Evolutionary conservation across 2,329 filamentous ascomycete species (phyloP).

Genomic region (Stagonosporopsis tanaceti): DNA sequence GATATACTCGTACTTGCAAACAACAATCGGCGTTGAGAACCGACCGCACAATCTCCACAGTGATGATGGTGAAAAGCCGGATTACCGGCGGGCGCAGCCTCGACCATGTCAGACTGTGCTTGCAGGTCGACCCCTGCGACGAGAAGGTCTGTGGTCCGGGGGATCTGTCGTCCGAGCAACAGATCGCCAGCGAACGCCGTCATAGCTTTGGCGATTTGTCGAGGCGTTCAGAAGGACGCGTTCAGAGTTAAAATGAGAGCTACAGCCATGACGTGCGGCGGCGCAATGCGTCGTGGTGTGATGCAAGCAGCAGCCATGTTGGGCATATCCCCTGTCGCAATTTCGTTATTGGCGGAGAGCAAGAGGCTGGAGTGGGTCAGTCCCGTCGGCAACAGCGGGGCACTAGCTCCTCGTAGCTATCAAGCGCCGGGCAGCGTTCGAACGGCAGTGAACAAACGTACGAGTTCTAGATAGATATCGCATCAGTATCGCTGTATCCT

Average conservation of each 20-base stretch:
- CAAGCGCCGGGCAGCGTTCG: not conserved
- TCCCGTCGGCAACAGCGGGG: conserved; percentile 7
- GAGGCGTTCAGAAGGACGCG: not conserved
- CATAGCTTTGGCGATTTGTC: not conserved
- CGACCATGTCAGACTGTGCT: conserved; percentile 3
- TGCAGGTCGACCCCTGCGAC: conserved; percentile 8
- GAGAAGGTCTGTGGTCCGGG: conserved; percentile 14
- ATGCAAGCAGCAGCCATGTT: not conserved
- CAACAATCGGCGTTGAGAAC: no score
- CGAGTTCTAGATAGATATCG: not conserved
- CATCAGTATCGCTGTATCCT: not conserved
- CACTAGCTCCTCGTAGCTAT: not conserved
- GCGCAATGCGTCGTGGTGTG: conserved; percentile 8
- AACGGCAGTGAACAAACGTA: not conserved
- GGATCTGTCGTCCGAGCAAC: conserved; percentile 19
- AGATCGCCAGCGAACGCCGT: conserved; percentile 7
- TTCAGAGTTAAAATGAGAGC: not conserved
- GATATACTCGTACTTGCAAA: not conserved
- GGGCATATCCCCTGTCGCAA: not conserved
- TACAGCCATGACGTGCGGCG: not conserved
- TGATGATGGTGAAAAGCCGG: not conserved
- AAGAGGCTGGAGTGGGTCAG: conserved; percentile 5
- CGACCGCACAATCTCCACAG: not conserved
- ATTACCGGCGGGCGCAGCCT: no score
- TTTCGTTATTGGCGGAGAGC: not conserved